Evolutionary conservation across 352 stramenopile species (phyloP).

Genomic region (Phytophthora megakarya): DNA sequence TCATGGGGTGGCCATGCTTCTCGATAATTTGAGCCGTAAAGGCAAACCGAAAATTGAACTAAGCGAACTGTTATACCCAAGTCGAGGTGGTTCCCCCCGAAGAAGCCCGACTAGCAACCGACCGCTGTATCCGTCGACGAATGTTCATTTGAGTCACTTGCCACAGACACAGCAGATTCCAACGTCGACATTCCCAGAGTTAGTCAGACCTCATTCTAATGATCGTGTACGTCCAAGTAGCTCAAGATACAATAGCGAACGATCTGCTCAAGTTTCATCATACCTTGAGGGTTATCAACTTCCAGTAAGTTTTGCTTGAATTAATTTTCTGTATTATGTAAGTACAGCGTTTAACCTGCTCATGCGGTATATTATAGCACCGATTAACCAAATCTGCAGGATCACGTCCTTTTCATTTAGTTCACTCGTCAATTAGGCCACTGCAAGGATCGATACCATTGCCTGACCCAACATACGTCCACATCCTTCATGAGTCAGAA

Average conservation of each 20-base stretch:
- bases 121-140: conserved; percentile 45
- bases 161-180: conserved; percentile 63
- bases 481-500: conserved; percentile 5
- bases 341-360: neutral
- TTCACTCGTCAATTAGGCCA: conserved; percentile 37
- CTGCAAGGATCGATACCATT: conserved; percentile 28
- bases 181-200: conserved; percentile 40
- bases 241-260: neutral
- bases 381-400: conserved; percentile 52
- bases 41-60: conserved; percentile 22
- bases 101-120: conserved; percentile 39
- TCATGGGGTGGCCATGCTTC: conserved; percentile 51
- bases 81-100: conserved; percentile 22
- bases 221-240: conserved; percentile 4
- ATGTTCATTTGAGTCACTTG: conserved; percentile 58
- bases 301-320: conserved; percentile 34
- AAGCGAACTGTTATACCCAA: conserved; percentile 18
- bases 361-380: conserved; percentile 38
- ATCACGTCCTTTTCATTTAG: conserved; percentile 40
- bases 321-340: neutral
- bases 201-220: conserved; percentile 1
- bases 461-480: conserved; percentile 6
- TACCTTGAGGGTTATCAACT: conserved; percentile 47
- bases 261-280: neutral
- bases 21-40: conserved; percentile 52